Evolutionary conservation across 2,329 filamentous ascomycete species (phyloP).

Genomic region (Neopestalotiopsis sp.): DNA sequence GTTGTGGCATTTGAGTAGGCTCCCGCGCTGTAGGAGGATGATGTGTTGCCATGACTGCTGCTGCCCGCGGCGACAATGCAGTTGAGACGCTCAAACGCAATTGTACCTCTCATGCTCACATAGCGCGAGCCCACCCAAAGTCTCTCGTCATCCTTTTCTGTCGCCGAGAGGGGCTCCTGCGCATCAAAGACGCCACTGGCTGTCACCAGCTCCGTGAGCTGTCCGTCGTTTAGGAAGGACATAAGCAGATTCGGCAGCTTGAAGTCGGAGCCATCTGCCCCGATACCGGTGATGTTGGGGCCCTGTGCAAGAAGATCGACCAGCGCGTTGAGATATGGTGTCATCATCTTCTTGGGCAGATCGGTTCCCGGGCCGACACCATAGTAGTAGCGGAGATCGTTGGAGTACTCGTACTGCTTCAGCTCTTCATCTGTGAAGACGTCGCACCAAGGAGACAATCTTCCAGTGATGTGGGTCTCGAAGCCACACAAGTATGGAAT

Average conservation of each 20-base stretch:
- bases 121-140: constrained; percentile 61
- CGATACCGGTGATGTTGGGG: constrained; percentile 52
- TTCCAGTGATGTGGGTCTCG: constrained; percentile 70
- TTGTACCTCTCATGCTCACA: constrained; percentile 67
- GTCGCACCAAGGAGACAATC: constrained; percentile 65
- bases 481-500: constrained; percentile 76
- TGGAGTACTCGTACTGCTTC: constrained; percentile 67
- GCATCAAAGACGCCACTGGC: constrained; percentile 66
- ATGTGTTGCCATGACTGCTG: background rate
- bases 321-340: constrained; percentile 62
- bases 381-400: constrained; percentile 73
- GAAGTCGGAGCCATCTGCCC: constrained; percentile 50
- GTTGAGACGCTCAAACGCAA: constrained; percentile 67
- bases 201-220: constrained; percentile 65
- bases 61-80: constrained; percentile 40
- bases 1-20: constrained; percentile 19
- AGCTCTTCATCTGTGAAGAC: constrained; percentile 68
- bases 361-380: constrained; percentile 62
- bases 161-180: constrained; percentile 53
- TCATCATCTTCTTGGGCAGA: constrained; percentile 62
- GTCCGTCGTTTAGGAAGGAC: constrained; percentile 69
- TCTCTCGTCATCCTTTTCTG: constrained; percentile 49
- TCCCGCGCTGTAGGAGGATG: background rate
- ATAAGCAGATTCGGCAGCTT: constrained; percentile 61
- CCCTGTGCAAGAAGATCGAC: constrained; percentile 57